Percentiles rank a stretch among this genome's conserved stretches.
Conservation (phyloP, 78 protist species). For the Fonticula alba region DNA sequence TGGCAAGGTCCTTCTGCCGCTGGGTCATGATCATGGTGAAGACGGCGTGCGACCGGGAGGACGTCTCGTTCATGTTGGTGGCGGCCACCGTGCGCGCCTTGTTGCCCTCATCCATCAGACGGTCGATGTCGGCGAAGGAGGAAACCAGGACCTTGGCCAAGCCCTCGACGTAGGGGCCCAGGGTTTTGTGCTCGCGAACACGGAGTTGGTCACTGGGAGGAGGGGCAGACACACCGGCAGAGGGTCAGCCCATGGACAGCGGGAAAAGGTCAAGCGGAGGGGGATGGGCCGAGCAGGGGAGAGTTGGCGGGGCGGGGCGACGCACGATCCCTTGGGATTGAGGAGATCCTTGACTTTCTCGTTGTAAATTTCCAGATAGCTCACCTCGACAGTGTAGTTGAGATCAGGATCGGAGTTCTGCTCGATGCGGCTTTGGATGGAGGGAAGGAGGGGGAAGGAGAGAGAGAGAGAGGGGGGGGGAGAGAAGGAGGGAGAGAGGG, state of each 20-base stretch:
- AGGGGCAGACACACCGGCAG: not conserved
- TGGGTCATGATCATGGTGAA: constrained; percentile 20
- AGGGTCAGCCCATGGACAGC: not conserved
- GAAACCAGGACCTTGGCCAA: constrained; percentile 17
- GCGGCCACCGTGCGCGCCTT: constrained; percentile 29
- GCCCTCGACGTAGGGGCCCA: not conserved
- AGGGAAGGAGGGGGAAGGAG: not conserved
- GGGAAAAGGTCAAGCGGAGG: not conserved
- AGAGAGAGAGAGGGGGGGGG: not conserved
- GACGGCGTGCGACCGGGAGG: constrained; percentile 45
- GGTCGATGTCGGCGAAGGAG: constrained; percentile 11
- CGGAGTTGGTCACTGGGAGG: no score
- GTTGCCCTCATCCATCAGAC: constrained; percentile 26
- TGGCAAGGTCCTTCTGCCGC: not conserved
- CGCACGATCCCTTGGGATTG: not conserved
- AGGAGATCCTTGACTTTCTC: constrained; percentile 36
- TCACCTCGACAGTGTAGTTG: constrained; percentile 24
- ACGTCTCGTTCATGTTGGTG: constrained; percentile 50
- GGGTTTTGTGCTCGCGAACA: not conserved
- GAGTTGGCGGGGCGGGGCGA: no score
- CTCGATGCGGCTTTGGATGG: constrained; percentile 21
- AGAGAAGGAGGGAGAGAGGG: not conserved
- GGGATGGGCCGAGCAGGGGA: not conserved
- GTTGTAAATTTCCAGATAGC: constrained; percentile 52
- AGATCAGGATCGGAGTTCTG: not conserved